A percentile compares a stretch with the other conserved stretches of the same genome.
These are phyloP conservation scores for Rhizoclosmatium globosum DNA, from an alignment of 192 early-diverging fungal species.

Conservation along the genomic window DNA sequence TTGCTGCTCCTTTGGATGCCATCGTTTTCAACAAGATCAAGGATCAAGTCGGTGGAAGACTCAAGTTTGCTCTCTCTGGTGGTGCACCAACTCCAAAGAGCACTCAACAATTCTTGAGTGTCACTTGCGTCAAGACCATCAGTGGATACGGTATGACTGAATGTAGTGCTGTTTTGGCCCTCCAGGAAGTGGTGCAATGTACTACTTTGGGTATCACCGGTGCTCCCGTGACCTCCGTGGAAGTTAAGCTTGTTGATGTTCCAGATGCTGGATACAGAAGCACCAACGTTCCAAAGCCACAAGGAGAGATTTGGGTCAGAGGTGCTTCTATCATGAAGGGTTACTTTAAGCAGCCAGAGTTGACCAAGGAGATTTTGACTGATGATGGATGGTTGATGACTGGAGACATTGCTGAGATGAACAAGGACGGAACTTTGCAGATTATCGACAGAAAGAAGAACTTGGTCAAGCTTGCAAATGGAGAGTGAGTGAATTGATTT, in stretches of 20 bases:
- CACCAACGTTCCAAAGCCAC: slow-evolving; percentile 49
- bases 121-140: slow-evolving; percentile 78
- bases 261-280: slow-evolving; percentile 43
- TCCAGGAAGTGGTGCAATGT: slow-evolving; percentile 37
- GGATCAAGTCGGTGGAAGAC: slow-evolving; percentile 84
- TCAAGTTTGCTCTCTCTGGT: slow-evolving; percentile 85
- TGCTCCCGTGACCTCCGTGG: slow-evolving; percentile 76
- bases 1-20: slow-evolving; percentile 11
- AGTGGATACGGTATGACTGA: slow-evolving; percentile 91
- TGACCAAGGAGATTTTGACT: slow-evolving; percentile 73
- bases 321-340: slow-evolving; percentile 82
- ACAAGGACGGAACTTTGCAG: slow-evolving; percentile 74
- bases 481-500: slow-evolving; percentile 60
- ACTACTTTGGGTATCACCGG: slow-evolving; percentile 59
- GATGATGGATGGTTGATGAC: slow-evolving; percentile 90
- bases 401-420: slow-evolving; percentile 93
- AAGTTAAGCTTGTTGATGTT: slow-evolving; percentile 82
- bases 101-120: slow-evolving; percentile 75
- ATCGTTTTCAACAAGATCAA: too few relatives aligned
- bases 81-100: slow-evolving; percentile 88
- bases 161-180: slow-evolving; percentile 68
- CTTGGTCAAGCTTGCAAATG: slow-evolving; percentile 90
- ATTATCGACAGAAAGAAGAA: slow-evolving; percentile 96
- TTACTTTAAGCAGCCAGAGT: slow-evolving; percentile 78
- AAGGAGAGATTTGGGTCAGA: slow-evolving; percentile 88